phyloP scores from a whole-genome alignment of 2,329 filamentous ascomycete genomes.

The Aspergillus transmontanensis region DNA sequence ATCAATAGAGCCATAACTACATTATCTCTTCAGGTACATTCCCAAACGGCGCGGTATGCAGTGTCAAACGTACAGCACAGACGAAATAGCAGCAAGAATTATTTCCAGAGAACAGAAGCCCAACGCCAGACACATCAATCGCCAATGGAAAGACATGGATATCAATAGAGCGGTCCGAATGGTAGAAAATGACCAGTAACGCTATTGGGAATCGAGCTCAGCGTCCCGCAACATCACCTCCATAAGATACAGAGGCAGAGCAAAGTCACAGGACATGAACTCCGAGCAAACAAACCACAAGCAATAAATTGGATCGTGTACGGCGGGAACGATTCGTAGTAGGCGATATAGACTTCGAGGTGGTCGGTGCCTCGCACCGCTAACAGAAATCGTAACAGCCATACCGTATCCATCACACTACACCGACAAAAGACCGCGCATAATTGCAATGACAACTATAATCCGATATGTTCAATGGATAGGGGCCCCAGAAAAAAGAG shows the following conservation, averaged over 20 bases:
- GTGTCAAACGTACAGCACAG: slow-evolving; percentile 3
- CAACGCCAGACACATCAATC: slow-evolving; percentile 34
- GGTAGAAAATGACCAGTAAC: slow-evolving; percentile 16
- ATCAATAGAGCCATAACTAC: slow-evolving; percentile 1
- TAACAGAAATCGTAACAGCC: not conserved
- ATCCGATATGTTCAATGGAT: slow-evolving; percentile 27
- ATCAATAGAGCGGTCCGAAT: slow-evolving; percentile 29
- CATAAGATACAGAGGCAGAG: slow-evolving; percentile 3
- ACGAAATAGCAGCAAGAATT: slow-evolving; percentile 5
- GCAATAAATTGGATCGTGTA: not conserved
- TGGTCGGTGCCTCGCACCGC: slow-evolving; percentile 6
- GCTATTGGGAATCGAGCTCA: slow-evolving; percentile 24
- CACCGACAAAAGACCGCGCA: slow-evolving; percentile 18
- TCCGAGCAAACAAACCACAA: slow-evolving; percentile 9
- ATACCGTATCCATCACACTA: slow-evolving; percentile 8
- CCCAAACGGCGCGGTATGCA: slow-evolving; percentile 2
- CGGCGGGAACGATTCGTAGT: not conserved
- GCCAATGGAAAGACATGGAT: slow-evolving; percentile 36
- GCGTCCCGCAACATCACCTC: slow-evolving; percentile 19
- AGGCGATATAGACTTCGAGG: not conserved
- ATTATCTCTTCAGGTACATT: slow-evolving; percentile 8
- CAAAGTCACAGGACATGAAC: slow-evolving; percentile 14
- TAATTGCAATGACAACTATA: slow-evolving; percentile 18
- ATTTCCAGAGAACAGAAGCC: slow-evolving; percentile 25
- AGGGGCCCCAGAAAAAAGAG: slow-evolving; percentile 8